A percentile compares a stretch with the other conserved stretches of the same genome.
Conservation (phyloP, 305 asterid genomes). For the Solanum hybrid region DNA sequence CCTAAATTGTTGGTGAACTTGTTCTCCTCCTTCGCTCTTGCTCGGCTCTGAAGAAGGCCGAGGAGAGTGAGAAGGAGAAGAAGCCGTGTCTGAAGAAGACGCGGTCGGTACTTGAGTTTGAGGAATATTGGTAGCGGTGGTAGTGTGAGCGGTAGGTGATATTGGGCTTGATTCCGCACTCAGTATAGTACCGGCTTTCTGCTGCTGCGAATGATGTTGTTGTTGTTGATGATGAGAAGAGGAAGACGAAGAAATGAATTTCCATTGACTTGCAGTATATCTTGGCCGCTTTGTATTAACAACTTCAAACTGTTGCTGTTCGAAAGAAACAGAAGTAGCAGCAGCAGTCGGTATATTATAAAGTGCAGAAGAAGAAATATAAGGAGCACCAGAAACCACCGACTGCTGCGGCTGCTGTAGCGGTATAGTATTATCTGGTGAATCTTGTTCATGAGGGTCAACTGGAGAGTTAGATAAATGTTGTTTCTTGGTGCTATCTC, state of each 20-base stretch:
- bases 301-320: slow-evolving; percentile 13
- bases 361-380: slow-evolving; percentile 7
- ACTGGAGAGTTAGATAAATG: slow-evolving; percentile 25
- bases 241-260: slow-evolving; percentile 23
- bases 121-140: neutral
- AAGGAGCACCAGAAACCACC: slow-evolving; percentile 11
- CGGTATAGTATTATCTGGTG: slow-evolving; percentile 12
- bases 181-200: slow-evolving; percentile 6
- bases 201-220: slow-evolving; percentile 9
- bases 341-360: slow-evolving; percentile 5
- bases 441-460: slow-evolving; percentile 17
- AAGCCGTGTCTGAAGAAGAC: slow-evolving; percentile 25
- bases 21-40: slow-evolving; percentile 10
- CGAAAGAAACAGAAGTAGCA: slow-evolving; percentile 16
- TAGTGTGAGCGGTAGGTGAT: slow-evolving; percentile 16
- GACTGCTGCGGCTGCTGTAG: slow-evolving; percentile 3
- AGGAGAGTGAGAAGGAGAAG: slow-evolving; percentile 32
- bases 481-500: slow-evolving; percentile 22
- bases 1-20: slow-evolving; percentile 25
- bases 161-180: slow-evolving; percentile 19
- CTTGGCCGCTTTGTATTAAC: slow-evolving; percentile 31
- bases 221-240: neutral
- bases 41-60: slow-evolving; percentile 24
- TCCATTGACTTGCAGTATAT: slow-evolving; percentile 33
- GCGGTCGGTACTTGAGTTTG: slow-evolving; percentile 18